These are phyloP conservation scores for Crataegus laevigata DNA, from an alignment of 306 rosid species.

Conservation along the genomic window DNA sequence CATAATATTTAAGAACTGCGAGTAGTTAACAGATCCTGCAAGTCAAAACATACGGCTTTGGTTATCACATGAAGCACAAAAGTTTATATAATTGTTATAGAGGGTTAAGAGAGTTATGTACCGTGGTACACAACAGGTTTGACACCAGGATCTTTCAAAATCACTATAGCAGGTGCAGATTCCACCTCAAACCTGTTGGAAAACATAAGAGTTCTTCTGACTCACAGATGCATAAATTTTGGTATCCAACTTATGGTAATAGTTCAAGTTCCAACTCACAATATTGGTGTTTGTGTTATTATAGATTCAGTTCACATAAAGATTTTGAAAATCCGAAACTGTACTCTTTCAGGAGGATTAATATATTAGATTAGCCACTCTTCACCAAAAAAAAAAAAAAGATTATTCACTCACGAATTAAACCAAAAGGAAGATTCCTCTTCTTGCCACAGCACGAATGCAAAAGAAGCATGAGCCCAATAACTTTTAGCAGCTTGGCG, in stretches of 20 bases:
- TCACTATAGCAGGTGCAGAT: conserved; percentile 78
- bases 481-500: conserved; percentile 71
- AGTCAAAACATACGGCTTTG: conserved; percentile 10
- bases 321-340: not conserved
- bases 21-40: conserved; percentile 57
- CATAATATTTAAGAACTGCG: conserved; percentile 49
- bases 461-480: conserved; percentile 74
- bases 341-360: not conserved
- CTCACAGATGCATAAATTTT: not conserved
- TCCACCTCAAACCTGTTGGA: conserved; percentile 77
- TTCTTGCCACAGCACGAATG: conserved; percentile 79
- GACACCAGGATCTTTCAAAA: conserved; percentile 90
- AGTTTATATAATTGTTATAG: conserved; percentile 2
- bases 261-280: not conserved
- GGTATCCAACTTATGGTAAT: not conserved
- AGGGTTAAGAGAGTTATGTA: conserved; percentile 20
- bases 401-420: conserved; percentile 54
- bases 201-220: conserved; percentile 1
- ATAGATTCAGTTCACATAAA: not conserved
- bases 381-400: no score
- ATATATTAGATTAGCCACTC: conserved; percentile 25
- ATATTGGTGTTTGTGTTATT: not conserved
- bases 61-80: conserved; percentile 11
- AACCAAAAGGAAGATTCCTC: conserved; percentile 85
- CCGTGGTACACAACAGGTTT: conserved; percentile 85